A percentile compares a stretch with the other conserved stretches of the same genome.
Evolutionary conservation across 768 basidiomycete genomes (phyloP).

Genomic region (Candolleomyces aberdarensis): DNA sequence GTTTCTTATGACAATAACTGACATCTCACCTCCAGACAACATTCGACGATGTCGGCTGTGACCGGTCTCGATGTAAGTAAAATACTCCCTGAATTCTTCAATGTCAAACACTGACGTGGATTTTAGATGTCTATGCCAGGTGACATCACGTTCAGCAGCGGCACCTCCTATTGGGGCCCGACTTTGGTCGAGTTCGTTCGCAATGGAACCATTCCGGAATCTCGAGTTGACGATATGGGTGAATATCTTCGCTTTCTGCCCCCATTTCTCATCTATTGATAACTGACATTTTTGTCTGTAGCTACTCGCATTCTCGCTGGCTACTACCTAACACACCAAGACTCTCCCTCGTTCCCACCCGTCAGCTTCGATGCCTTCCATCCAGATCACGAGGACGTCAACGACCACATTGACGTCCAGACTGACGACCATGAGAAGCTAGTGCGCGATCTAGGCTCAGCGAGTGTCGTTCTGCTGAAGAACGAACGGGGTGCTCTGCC

Average conservation of each 20-base stretch:
- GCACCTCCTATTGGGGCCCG: conserved; percentile 57
- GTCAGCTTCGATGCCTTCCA: conserved; percentile 72
- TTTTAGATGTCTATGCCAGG: conserved; percentile 74
- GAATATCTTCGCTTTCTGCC: conserved; percentile 15
- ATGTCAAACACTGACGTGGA: background rate
- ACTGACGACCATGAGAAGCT: conserved; percentile 57
- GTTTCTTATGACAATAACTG: background rate
- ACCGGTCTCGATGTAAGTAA: conserved; percentile 61
- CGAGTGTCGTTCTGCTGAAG: conserved; percentile 75
- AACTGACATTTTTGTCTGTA: conserved; percentile 19
- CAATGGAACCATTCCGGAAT: conserved; percentile 66
- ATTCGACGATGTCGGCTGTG: conserved; percentile 57
- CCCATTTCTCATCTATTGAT: background rate
- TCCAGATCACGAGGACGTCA: conserved; percentile 47
- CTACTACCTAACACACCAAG: conserved; percentile 69
- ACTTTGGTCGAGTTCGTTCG: conserved; percentile 67
- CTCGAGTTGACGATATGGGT: conserved; percentile 77
- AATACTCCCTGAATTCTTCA: background rate
- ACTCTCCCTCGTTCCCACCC: conserved; percentile 55
- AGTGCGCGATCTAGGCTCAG: conserved; percentile 70
- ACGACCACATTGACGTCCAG: conserved; percentile 65
- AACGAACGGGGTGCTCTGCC: conserved; percentile 59
- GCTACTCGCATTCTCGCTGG: conserved; percentile 72
- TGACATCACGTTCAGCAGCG: conserved; percentile 47
- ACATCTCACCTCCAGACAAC: background rate